These are phyloP conservation scores for Babesia divergens DNA, from an alignment of 169 alveolate species.

Conservation along the genomic window DNA sequence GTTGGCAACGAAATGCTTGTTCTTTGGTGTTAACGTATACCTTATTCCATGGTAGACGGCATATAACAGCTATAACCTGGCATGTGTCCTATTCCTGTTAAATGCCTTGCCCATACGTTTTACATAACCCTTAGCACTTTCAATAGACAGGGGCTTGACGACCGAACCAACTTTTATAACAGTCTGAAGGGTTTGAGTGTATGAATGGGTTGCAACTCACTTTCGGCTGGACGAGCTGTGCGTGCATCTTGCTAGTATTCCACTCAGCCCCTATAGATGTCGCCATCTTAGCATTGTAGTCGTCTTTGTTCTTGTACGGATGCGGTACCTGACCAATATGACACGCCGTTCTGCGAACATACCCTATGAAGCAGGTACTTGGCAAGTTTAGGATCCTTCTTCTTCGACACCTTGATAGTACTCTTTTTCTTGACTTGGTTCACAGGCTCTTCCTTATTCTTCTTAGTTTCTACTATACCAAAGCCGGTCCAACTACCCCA, in stretches of 20 bases:
- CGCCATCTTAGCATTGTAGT: slow-evolving; percentile 61
- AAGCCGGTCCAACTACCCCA: slow-evolving; percentile 67
- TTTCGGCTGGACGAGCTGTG: slow-evolving; percentile 81
- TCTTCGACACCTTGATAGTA: slow-evolving; percentile 33
- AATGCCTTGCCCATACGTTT: slow-evolving; percentile 48
- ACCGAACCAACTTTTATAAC: slow-evolving; percentile 47
- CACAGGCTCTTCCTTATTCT: background rate
- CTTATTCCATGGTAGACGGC: too few relatives aligned
- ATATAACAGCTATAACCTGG: slow-evolving; percentile 22
- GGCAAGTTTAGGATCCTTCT: slow-evolving; percentile 43
- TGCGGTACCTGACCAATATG: slow-evolving; percentile 42
- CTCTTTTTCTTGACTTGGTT: background rate
- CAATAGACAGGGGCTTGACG: slow-evolving; percentile 55
- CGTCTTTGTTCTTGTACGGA: slow-evolving; percentile 46
- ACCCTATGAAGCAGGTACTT: slow-evolving; percentile 58
- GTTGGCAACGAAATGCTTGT: too few relatives aligned
- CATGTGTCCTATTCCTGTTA: slow-evolving; percentile 42
- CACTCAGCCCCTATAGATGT: slow-evolving; percentile 77
- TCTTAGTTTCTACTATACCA: slow-evolving; percentile 6
- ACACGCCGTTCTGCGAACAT: background rate
- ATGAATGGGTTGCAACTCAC: slow-evolving; percentile 29
- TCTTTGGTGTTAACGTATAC: too few relatives aligned
- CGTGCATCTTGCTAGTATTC: slow-evolving; percentile 80
- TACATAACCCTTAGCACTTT: slow-evolving; percentile 33
- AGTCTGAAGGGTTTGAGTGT: slow-evolving; percentile 9